Conservation (phyloP, 805 yeast genomes). For the Starmerella khaoyaiensis region DNA sequence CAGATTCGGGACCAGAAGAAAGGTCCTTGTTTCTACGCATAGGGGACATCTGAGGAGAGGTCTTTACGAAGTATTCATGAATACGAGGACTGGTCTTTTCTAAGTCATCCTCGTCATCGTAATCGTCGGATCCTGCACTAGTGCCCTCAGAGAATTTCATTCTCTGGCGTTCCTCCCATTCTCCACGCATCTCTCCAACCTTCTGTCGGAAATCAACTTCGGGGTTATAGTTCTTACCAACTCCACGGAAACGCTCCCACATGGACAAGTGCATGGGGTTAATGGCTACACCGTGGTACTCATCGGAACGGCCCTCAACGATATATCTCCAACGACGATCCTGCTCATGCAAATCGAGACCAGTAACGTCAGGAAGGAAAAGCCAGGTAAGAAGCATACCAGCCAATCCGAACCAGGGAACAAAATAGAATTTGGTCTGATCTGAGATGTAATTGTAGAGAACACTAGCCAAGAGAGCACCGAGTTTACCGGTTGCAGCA, state of each 20-base stretch:
- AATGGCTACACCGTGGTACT: conserved; percentile 32
- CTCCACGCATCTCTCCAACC: conserved; percentile 28
- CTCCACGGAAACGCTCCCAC: conserved; percentile 29
- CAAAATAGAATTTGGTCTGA: conserved; percentile 29
- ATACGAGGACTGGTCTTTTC: conserved; percentile 25
- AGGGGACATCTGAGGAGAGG: conserved; percentile 27
- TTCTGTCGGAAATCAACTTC: conserved; percentile 30
- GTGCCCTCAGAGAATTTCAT: conserved; percentile 22
- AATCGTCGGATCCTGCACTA: conserved; percentile 9
- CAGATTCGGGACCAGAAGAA: conserved; percentile 12
- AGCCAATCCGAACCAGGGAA: conserved; percentile 31
- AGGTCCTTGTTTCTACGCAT: conserved; percentile 17
- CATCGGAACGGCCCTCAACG: conserved; percentile 27
- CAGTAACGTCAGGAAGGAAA: conserved; percentile 31
- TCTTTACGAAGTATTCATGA: conserved; percentile 29
- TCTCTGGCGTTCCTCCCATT: conserved; percentile 29
- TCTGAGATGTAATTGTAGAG: conserved; percentile 28
- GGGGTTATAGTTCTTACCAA: conserved; percentile 29
- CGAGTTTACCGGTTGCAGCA: conserved; percentile 53
- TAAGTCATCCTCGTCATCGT: conserved; percentile 17
- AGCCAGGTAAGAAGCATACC: conserved; percentile 28
- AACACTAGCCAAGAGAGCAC: conserved; percentile 45
- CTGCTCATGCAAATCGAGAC: conserved; percentile 29
- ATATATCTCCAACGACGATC: conserved; percentile 30
- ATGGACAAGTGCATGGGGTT: conserved; percentile 28